Conservation (phyloP, 352 stramenopile genomes). For the Halophytophthora polymorphica region DNA sequence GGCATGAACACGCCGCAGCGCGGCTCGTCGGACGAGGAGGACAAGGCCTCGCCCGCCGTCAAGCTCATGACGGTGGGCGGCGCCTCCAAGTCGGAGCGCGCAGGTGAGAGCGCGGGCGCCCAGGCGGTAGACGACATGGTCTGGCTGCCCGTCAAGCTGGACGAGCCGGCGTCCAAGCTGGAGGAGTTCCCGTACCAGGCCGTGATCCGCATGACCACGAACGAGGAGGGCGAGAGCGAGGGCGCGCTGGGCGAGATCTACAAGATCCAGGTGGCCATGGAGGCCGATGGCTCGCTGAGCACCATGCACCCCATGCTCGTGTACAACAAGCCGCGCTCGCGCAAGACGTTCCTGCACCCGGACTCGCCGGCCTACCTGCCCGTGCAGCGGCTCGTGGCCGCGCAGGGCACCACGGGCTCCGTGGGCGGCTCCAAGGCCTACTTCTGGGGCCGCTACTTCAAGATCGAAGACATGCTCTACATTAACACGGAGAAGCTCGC, state of each 20-base stretch:
- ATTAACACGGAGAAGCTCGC: conserved; percentile 84
- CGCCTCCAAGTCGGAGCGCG: conserved; percentile 62
- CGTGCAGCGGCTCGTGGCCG: conserved; percentile 58
- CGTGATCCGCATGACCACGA: conserved; percentile 83
- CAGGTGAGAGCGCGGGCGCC: conserved; percentile 4
- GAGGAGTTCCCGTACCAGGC: conserved; percentile 79
- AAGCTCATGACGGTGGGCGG: conserved; percentile 85
- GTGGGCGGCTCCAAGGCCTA: conserved; percentile 82
- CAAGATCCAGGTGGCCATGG: conserved; percentile 87
- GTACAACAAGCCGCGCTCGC: conserved; percentile 85
- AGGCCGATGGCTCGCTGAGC: conserved; percentile 53
- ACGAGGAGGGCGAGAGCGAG: conserved; percentile 61
- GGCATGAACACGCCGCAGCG: conserved; percentile 43
- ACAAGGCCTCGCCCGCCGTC: conserved; percentile 34
- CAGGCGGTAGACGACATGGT: conserved; percentile 37
- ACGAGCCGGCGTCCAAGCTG: conserved; percentile 77
- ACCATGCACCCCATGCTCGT: conserved; percentile 83
- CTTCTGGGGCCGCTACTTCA: conserved; percentile 85
- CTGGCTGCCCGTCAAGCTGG: conserved; percentile 82
- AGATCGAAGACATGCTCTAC: conserved; percentile 83
- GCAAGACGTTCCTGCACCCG: conserved; percentile 86
- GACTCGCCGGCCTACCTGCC: conserved; percentile 75
- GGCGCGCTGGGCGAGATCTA: conserved; percentile 85
- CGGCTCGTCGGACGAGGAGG: conserved; percentile 20
- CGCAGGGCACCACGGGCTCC: conserved; percentile 49